A percentile compares a stretch with the other conserved stretches of the same genome.
These are phyloP conservation scores for Clitopilus hobsonii DNA, from an alignment of 768 basidiomycete species.

Conservation along the genomic window DNA sequence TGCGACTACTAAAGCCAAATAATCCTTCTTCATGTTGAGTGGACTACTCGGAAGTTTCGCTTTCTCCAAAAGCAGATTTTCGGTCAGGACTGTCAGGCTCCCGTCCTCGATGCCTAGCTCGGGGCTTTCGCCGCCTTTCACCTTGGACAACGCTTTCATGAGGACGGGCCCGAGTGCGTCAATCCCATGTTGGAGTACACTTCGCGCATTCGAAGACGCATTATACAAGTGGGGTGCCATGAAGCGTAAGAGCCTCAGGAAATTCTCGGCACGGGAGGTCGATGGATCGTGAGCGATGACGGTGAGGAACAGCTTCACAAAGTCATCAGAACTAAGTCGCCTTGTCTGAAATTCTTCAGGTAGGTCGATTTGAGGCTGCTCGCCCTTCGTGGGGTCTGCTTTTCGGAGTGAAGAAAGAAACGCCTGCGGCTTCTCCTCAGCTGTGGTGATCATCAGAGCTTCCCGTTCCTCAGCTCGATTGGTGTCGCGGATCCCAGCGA, in stretches of 20 bases:
- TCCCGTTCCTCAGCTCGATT: constrained; percentile 67
- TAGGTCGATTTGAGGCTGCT: constrained; percentile 37
- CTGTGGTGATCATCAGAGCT: constrained; percentile 61
- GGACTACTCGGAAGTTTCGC: constrained; percentile 50
- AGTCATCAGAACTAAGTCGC: constrained; percentile 55
- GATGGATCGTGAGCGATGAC: constrained; percentile 74
- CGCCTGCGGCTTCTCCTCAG: constrained; percentile 70
- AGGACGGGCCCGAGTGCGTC: constrained; percentile 60
- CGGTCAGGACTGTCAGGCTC: constrained; percentile 15
- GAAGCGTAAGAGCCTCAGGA: constrained; percentile 56
- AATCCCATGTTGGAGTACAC: constrained; percentile 61
- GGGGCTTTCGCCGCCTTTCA: not conserved
- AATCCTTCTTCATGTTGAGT: constrained; percentile 59
- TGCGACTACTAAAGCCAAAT: constrained; percentile 46
- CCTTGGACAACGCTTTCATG: constrained; percentile 34
- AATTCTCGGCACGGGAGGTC: constrained; percentile 64
- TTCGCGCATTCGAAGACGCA: constrained; percentile 45
- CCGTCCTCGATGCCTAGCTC: not conserved
- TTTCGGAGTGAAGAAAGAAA: constrained; percentile 54
- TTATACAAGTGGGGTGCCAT: constrained; percentile 56
- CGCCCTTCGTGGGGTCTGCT: constrained; percentile 34
- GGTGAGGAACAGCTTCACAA: constrained; percentile 70
- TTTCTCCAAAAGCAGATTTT: constrained; percentile 33
- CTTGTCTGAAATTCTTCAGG: constrained; percentile 59
- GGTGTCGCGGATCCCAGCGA: constrained; percentile 61